These are phyloP conservation scores for Carex kokanica DNA, from an alignment of 176 grass and related monocot genomes.

Conservation along the genomic window DNA sequence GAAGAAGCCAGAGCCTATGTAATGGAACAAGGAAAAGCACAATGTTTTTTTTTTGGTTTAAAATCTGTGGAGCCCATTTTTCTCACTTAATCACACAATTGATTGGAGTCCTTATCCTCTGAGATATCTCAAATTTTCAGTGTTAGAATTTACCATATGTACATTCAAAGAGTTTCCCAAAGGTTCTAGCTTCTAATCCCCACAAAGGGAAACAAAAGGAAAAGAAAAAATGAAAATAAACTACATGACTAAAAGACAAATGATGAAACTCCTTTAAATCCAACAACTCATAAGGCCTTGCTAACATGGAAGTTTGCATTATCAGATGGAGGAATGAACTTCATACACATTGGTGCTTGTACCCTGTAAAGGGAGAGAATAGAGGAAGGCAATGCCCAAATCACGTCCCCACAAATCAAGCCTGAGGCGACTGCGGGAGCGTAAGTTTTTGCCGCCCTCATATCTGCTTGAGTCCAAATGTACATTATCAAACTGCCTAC, in stretches of 20 bases:
- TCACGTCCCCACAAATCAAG: slow-evolving; percentile 8
- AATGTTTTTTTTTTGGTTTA: too few species aligned
- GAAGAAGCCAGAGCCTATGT: neutral
- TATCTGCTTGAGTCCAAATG: neutral
- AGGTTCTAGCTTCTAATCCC: slow-evolving; percentile 3
- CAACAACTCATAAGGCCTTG: neutral
- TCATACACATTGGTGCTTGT: slow-evolving; percentile 12
- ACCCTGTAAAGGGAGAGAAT: slow-evolving; percentile 3
- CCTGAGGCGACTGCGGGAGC: neutral
- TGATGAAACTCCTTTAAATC: neutral
- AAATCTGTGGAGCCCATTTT: too few species aligned
- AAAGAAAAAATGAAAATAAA: neutral
- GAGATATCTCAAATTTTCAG: too few species aligned
- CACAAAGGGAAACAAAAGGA: neutral
- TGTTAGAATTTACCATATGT: neutral
- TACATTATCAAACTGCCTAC: slow-evolving; percentile 20
- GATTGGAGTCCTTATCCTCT: too few species aligned
- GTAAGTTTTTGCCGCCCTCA: neutral
- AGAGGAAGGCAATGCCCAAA: slow-evolving; percentile 18
- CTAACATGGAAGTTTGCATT: neutral
- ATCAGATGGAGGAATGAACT: neutral
- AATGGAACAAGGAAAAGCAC: too few species aligned
- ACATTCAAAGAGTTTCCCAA: neutral
- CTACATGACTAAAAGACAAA: slow-evolving; percentile 8
- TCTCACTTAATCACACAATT: too few species aligned